phyloP scores from a whole-genome alignment of 305 asterid species.

The Fraxinus velutina region DNA sequence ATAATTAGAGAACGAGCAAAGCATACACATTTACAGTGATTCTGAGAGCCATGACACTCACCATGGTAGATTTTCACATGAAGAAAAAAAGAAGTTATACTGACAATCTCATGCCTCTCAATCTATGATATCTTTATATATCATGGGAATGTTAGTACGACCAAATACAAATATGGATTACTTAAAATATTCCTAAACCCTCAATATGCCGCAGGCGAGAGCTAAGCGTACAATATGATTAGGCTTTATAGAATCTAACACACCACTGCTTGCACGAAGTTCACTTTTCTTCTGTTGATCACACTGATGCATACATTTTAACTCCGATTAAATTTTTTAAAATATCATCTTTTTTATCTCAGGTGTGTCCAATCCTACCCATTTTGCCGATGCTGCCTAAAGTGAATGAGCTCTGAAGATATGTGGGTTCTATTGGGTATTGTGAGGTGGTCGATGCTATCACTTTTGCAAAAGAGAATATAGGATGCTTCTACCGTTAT shows the following conservation, averaged over 20 bases:
- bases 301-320: not conserved
- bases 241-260: not conserved
- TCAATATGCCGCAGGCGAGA: not conserved
- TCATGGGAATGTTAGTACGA: not conserved
- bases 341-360: not conserved
- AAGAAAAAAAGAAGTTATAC: too few relatives aligned
- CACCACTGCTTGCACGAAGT: not conserved
- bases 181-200: not conserved
- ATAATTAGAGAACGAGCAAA: not conserved
- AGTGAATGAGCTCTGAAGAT: conserved; percentile 44
- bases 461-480: conserved; percentile 50
- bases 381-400: conserved; percentile 62
- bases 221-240: not conserved
- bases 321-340: not conserved
- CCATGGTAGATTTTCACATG: not conserved
- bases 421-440: conserved; percentile 46
- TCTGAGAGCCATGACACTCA: not conserved
- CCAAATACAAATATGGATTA: not conserved
- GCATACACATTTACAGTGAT: not conserved
- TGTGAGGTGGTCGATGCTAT: conserved; percentile 45
- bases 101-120: not conserved
- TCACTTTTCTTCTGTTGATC: not conserved
- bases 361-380: conserved; percentile 54
- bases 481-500: conserved; percentile 46
- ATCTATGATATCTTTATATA: not conserved